Conservation (phyloP, 495 filamentous ascomycete species). For the Rostrohypoxylon terebratum region DNA sequence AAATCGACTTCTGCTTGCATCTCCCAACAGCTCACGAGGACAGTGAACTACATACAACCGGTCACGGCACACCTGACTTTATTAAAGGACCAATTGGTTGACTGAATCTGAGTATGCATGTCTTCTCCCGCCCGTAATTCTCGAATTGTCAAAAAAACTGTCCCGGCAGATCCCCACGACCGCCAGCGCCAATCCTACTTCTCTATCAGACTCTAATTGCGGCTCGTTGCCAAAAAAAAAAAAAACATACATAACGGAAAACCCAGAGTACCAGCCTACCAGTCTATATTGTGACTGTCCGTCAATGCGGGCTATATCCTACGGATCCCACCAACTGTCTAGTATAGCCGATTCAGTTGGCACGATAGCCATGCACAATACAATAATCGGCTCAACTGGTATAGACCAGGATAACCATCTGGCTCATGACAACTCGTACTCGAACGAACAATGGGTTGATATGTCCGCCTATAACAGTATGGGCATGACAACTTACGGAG, state of each 20-base stretch:
- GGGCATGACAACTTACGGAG: conserved; percentile 60
- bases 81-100: conserved; percentile 47
- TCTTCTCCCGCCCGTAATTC: conserved; percentile 49
- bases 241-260: conserved; percentile 30
- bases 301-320: conserved; percentile 40
- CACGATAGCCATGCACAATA: conserved; percentile 61
- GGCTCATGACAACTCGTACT: conserved; percentile 57
- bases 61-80: conserved; percentile 37
- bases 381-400: conserved; percentile 59
- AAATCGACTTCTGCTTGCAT: conserved; percentile 36
- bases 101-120: conserved; percentile 49
- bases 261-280: conserved; percentile 34
- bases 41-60: conserved; percentile 38
- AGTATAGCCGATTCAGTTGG: conserved; percentile 45
- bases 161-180: conserved; percentile 47
- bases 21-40: conserved; percentile 45
- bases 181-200: conserved; percentile 42
- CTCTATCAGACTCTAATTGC: conserved; percentile 43
- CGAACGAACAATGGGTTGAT: conserved; percentile 59
- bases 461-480: conserved; percentile 61
- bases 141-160: conserved; percentile 44
- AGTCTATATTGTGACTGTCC: conserved; percentile 41
- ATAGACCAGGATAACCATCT: conserved; percentile 63
- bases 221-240: conserved; percentile 37
- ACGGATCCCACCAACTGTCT: conserved; percentile 40